Evolutionary conservation across 768 basidiomycete genomes (phyloP).

Genomic region (Hemileccinum rubropunctum): DNA sequence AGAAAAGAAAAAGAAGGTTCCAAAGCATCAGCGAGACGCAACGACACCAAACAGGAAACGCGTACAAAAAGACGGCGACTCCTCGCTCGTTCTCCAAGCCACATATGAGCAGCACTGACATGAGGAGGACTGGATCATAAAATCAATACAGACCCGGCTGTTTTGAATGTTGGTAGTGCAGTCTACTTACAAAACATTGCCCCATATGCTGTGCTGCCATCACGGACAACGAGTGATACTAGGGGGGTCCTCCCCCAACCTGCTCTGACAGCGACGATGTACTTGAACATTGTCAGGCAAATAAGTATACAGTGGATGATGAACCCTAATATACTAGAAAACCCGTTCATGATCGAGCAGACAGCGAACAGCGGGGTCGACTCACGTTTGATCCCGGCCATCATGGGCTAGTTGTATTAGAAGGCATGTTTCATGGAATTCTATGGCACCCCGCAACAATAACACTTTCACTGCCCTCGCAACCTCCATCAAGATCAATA

Average conservation of each 20-base stretch:
- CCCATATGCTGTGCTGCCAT: too few relatives aligned
- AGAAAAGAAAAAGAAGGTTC: too few relatives aligned
- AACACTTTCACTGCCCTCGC: slow-evolving; percentile 2
- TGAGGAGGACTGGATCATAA: neutral
- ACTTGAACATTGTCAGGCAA: slow-evolving; percentile 11
- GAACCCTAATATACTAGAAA: slow-evolving; percentile 4
- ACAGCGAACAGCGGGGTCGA: neutral
- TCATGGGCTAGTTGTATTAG: neutral
- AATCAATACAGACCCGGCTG: too few relatives aligned
- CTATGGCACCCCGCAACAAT: neutral
- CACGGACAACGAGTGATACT: slow-evolving; percentile 14
- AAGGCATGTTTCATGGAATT: slow-evolving; percentile 12
- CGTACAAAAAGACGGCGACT: neutral
- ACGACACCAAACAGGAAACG: neutral
- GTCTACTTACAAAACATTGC: too few relatives aligned
- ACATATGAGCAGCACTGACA: too few relatives aligned
- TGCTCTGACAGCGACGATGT: slow-evolving; percentile 6
- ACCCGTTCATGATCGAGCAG: neutral
- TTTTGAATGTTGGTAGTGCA: too few relatives aligned
- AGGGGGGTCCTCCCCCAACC: slow-evolving; percentile 16
- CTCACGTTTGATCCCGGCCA: slow-evolving; percentile 11
- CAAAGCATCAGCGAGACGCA: too few relatives aligned
- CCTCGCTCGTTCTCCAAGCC: neutral
- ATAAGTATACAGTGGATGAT: slow-evolving; percentile 9
- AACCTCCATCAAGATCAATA: slow-evolving; percentile 5